These are phyloP conservation scores for Delphinella strobiligena DNA, from an alignment of 2,329 filamentous ascomycete genomes.

Conservation along the genomic window DNA sequence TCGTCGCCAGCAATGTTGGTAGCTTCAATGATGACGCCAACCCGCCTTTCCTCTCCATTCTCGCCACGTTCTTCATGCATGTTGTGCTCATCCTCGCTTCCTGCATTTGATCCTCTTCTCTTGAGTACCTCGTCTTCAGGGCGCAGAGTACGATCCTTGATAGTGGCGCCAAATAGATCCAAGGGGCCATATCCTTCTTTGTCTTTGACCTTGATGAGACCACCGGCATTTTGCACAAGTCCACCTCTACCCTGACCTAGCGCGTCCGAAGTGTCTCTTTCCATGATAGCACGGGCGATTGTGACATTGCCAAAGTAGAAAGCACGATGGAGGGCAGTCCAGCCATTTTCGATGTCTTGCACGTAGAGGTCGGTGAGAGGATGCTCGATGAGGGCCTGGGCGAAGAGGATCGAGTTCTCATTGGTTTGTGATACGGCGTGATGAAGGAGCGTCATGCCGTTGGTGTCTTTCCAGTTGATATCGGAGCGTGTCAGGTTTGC, in stretches of 20 bases:
- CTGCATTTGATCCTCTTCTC: constrained; percentile 18
- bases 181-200: constrained; percentile 90
- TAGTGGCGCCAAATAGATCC: constrained; percentile 81
- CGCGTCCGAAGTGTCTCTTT: constrained; percentile 59
- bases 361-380: constrained; percentile 73
- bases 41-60: constrained; percentile 38
- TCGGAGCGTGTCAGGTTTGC: constrained; percentile 48
- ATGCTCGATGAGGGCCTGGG: constrained; percentile 66
- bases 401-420: constrained; percentile 59
- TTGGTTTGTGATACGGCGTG: constrained; percentile 68
- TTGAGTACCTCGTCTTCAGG: constrained; percentile 24
- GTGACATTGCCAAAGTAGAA: constrained; percentile 83
- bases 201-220: constrained; percentile 89
- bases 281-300: constrained; percentile 70
- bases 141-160: constrained; percentile 58
- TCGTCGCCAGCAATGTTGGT: constrained; percentile 57
- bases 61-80: constrained; percentile 40
- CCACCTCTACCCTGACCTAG: constrained; percentile 48
- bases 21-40: constrained; percentile 12
- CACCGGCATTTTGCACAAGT: constrained; percentile 51
- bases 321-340: constrained; percentile 87
- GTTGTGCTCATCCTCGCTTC: constrained; percentile 36
- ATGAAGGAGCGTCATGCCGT: constrained; percentile 72
- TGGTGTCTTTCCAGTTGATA: constrained; percentile 72
- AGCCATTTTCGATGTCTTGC: constrained; percentile 85